Base-by-base conservation (phyloP, 1,284 basidiomycete genomes). In the Peniophora sp. region DNA sequence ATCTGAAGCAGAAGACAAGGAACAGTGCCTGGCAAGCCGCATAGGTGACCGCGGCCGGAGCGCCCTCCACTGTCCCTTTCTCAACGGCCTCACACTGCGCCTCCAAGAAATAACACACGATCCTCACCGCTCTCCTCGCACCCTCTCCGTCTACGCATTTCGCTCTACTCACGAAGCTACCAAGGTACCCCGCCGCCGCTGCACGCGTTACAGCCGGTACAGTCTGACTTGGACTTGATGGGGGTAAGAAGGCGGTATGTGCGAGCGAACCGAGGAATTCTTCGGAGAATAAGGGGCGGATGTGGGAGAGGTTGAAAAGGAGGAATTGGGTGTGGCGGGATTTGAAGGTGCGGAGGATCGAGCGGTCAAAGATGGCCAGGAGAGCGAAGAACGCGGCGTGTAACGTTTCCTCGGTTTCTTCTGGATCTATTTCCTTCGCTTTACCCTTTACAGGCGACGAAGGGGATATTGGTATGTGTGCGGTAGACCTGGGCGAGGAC, bases 241-340 rank as follows among this genome's bases (percentile, higher is more conserved):
- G 27, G 5, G 27, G 27, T 55, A 95, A 83, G 12, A 98, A 70
- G 0, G 94, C 92, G 54, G 90, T 86, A 17, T 88, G 87, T 44
- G 98, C 86, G 23, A 99, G 84, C 61, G 94, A 83, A 41, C 95
- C 95, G 52, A 94, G 88, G 64, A 99, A 97, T 52, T 92, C 78
- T 65, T 99, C 96, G 41, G 89, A 83, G 61, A 95, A 97, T 53
- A 92, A 84, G 8, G 86, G 74, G 57, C 95, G 86, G 50, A 97
- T 82, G 1, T 95, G 97, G 20, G 92, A 81, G 63, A 88, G 93
- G 85, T 92, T 96, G 75, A 99, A 99, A 45, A 99, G 63, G 53
- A 99, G 77, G 69, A 99, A 99, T 61, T 99, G 97, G 1, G 94
- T 95, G 65, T 99, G 96, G 41, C 96, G 89, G 0, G 93, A 97